phyloP scores from a whole-genome alignment of 768 basidiomycete species.

The Lentinula detonsa region DNA sequence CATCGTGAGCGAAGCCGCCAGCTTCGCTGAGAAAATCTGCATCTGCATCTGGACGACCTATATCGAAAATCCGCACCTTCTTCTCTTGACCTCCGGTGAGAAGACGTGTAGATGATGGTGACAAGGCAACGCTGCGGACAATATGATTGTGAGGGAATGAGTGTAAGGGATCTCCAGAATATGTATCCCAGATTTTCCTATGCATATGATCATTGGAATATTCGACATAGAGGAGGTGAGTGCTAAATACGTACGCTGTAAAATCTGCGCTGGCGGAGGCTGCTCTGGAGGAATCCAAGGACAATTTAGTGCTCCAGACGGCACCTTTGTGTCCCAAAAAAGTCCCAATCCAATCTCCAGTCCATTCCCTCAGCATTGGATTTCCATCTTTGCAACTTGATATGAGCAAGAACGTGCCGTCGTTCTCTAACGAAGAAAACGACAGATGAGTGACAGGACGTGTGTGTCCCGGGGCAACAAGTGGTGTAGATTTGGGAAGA shows the following conservation, averaged over 20 bases:
- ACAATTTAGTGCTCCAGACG: constrained; percentile 95
- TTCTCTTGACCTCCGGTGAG: constrained; percentile 96
- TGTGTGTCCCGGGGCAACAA: constrained; percentile 82
- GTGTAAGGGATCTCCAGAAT: constrained; percentile 78
- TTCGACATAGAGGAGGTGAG: background rate
- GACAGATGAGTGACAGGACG: constrained; percentile 91
- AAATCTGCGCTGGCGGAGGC: constrained; percentile 96
- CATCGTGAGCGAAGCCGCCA: constrained; percentile 70
- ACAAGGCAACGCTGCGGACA: constrained; percentile 90
- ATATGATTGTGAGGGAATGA: constrained; percentile 99
- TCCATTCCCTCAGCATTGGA: constrained; percentile 95
- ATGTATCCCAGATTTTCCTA: constrained; percentile 97
- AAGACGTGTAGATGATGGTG: constrained; percentile 60
- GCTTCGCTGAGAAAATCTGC: constrained; percentile 71
- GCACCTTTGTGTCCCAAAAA: constrained; percentile 91
- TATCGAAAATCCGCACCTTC: constrained; percentile 93
- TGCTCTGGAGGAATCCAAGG: constrained; percentile 77
- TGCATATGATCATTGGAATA: background rate
- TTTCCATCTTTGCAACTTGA: constrained; percentile 99
- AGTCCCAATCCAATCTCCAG: constrained; percentile 97
- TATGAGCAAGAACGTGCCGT: constrained; percentile 83
- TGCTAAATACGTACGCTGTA: constrained; percentile 71
- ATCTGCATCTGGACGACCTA: constrained; percentile 79
- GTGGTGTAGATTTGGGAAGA: constrained; percentile 65
- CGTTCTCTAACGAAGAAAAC: constrained; percentile 82